Evolutionary conservation across 23 red algal genomes (phyloP), one percentile per base, ranked within the genome.

Genomic region (Chondrus crispus): DNA sequence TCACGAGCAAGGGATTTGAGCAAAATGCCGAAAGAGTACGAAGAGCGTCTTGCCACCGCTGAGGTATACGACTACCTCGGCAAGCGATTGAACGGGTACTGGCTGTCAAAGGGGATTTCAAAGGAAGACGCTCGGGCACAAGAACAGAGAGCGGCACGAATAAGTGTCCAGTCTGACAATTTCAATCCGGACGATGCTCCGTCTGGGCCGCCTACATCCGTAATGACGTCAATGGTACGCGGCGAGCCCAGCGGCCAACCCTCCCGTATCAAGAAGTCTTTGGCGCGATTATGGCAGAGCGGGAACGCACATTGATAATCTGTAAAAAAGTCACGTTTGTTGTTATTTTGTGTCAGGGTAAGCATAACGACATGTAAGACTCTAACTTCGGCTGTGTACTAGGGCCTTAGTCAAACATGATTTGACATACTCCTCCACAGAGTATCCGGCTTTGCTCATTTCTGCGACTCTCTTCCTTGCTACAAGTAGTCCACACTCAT

Each of bases 401-500:
- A 92, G 66, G 16, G 89, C 89, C 76, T 92, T 92, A 24, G 77
- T 84, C 12, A 92, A 45, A 49, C 63, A 53, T 4, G 75, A 48
- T 39, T 62, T 71, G 64, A 92, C 75, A 45, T 92, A 92, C 45
- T 82, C 76, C 50, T 92, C 89, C 26, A 84, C 66, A 22, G 60
- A 73, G 35, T 78, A 82, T 44, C 89, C 89, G 22, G 76, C 89
- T 62, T 92, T 84, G 47, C 37, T 71, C 45, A 92, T 55, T 50
- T 82, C 89, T 69, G 69, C 79, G 43, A 92, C 50, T 50, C 79
- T 42, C 49, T 83, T 71, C 52, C 91, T 42, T 35, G 91, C 81
- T 28, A 85, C 91, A 53, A 75, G 75, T 28, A 93, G 62, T 49
- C 91, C 91, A 55, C 91, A 88, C 40, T 78, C 82, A 52, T 87